These are phyloP conservation scores for Thermochaetoides thermophila DNA, from an alignment of 495 filamentous ascomycete genomes.

Conservation along the genomic window DNA sequence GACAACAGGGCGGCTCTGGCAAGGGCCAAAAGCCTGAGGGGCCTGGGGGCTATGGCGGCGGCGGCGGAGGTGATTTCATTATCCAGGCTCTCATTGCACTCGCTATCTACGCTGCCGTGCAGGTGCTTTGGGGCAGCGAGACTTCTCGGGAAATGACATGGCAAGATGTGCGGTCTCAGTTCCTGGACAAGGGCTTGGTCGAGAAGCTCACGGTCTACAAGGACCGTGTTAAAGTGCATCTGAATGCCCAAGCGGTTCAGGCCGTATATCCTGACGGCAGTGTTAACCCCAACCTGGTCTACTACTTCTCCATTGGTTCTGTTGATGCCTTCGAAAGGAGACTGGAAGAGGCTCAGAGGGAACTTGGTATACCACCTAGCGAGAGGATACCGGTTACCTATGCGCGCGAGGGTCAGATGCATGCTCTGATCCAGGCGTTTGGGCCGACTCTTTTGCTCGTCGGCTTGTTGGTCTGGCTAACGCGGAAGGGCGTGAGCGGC, in stretches of 20 bases:
- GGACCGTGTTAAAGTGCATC: conserved; percentile 62
- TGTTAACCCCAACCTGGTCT: conserved; percentile 53
- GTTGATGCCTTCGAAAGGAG: conserved; percentile 82
- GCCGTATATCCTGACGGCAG: conserved; percentile 74
- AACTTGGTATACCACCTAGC: conserved; percentile 64
- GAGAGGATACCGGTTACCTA: conserved; percentile 90
- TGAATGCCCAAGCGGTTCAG: conserved; percentile 66
- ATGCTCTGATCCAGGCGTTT: conserved; percentile 54
- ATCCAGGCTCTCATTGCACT: too few relatives aligned
- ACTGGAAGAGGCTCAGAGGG: conserved; percentile 73
- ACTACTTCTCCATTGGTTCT: conserved; percentile 92
- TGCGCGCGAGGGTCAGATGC: conserved; percentile 54
- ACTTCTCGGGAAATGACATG: conserved; percentile 68
- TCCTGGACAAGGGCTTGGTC: conserved; percentile 89
- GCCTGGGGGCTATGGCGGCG: too few relatives aligned
- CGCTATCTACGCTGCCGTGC: too few relatives aligned
- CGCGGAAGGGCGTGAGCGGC: conserved; percentile 42
- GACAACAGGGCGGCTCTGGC: conserved; percentile 17
- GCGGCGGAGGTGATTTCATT: too few relatives aligned
- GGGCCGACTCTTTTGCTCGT: conserved; percentile 80
- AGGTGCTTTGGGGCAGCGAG: conserved; percentile 9
- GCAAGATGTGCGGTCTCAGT: conserved; percentile 87
- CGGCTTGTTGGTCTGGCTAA: conserved; percentile 57
- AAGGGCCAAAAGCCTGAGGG: too few relatives aligned
- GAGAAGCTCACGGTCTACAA: conserved; percentile 75